Evolutionary conservation across 768 basidiomycete genomes (phyloP), one percentile per base, ranked within the genome.

Genomic region (Clavaria fumosa): DNA sequence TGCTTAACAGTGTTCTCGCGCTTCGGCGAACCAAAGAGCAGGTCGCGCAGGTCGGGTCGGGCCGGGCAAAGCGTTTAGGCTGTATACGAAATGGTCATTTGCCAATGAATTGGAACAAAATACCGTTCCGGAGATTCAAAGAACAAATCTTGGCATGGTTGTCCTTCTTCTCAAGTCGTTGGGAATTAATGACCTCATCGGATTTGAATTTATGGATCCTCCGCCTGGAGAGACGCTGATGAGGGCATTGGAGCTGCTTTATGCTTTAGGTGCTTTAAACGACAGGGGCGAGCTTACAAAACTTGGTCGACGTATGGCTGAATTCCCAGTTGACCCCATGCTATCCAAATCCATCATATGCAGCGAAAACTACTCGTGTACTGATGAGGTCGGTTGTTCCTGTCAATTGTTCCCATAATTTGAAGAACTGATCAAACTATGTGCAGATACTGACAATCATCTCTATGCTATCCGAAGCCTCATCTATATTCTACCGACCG

Each of bases 321-420:
- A 99, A 54, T 97, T 99, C 59, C 95, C 90, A 7, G 89, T 97
- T 14, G 95, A 99, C 51, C 95, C 95, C 5, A 95, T 95, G 82
- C 59, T 99, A 47, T 88, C 84, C 17, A 97, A 96, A 57, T 78
- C 81, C 4, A 93, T 99, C 53, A 89, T 99, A 43, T 81, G 86
- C 31, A 95, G 90, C 52, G 95, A 97, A 54, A 71, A 81, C 40
- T 97, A 88, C 56, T 65, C 69, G 9, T 96, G 93, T 55, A 96
- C 93, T 3, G 93, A 99, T 50, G 95, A 97, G 70, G 89, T 88
- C 52, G 45, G 70, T 50, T 6, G 12, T 50, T 22, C 19, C 30
- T 15, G 3, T 26, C 26, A 35, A 31, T 24, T 24, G n/a, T 23
- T 17, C 2, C n/a, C 9, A 17, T 27, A 12, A 19, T 30, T 17